Percentiles rank a stretch among this genome's conserved stretches.
phyloP scores from a whole-genome alignment of 495 filamentous ascomycete genomes.

The Penicillium simplicissimum region DNA sequence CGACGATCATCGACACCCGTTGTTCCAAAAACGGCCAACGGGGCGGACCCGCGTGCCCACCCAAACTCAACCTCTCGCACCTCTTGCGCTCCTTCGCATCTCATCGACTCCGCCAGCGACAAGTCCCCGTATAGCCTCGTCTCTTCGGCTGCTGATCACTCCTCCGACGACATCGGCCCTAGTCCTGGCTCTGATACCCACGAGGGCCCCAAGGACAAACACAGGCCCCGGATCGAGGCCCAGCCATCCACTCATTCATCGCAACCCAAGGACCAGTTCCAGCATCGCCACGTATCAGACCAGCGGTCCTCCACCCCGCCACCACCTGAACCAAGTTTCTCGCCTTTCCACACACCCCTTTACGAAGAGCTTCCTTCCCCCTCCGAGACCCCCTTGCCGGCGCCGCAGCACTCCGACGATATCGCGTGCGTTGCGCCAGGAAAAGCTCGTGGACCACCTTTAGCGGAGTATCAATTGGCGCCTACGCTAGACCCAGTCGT shows the following conservation, averaged over 20 bases:
- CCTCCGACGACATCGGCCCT: slow-evolving; percentile 16
- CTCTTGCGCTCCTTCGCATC: slow-evolving; percentile 21
- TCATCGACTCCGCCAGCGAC: slow-evolving; percentile 27
- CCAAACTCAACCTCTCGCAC: slow-evolving; percentile 26
- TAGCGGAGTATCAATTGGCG: slow-evolving; percentile 31
- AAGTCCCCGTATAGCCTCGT: slow-evolving; percentile 29
- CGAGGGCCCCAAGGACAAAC: slow-evolving; percentile 13
- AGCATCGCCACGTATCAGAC: slow-evolving; percentile 10
- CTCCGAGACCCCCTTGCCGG: slow-evolving; percentile 24
- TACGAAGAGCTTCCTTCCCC: slow-evolving; percentile 24
- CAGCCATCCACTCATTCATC: slow-evolving; percentile 12
- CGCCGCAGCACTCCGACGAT: slow-evolving; percentile 31
- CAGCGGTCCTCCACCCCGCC: slow-evolving; percentile 15
- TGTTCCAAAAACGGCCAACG: slow-evolving; percentile 33
- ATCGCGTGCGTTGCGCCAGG: slow-evolving; percentile 20
- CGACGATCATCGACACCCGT: slow-evolving; percentile 41
- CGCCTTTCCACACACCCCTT: slow-evolving; percentile 26
- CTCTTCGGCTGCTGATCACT: slow-evolving; percentile 20
- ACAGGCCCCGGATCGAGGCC: slow-evolving; percentile 8
- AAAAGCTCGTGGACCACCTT: slow-evolving; percentile 17
- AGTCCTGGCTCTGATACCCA: slow-evolving; percentile 3
- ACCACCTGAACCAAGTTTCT: slow-evolving; percentile 20
- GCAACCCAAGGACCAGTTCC: slow-evolving; percentile 13
- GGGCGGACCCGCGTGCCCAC: slow-evolving; percentile 34
- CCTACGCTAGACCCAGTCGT: slow-evolving; percentile 37